Evolutionary conservation across 345 rosid species (phyloP).

Genomic region (Populus davidiana): DNA sequence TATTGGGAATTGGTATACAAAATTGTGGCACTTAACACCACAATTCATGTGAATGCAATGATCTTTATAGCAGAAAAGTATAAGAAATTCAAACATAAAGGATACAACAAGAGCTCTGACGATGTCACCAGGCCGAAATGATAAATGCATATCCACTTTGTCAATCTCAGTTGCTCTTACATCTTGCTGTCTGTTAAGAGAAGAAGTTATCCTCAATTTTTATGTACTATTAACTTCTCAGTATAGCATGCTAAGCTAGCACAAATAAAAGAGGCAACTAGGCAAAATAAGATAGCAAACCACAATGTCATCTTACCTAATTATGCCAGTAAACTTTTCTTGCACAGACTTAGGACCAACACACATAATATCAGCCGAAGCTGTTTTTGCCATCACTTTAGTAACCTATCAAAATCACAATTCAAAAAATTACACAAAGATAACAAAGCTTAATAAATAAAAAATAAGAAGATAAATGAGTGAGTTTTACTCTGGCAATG

Average conservation of each 20-base stretch:
- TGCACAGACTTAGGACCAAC: slow-evolving; percentile 71
- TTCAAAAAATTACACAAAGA: neutral
- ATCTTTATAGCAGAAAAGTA: neutral
- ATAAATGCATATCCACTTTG: slow-evolving; percentile 80
- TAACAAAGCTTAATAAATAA: neutral
- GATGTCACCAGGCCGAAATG: slow-evolving; percentile 83
- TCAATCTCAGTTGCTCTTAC: slow-evolving; percentile 92
- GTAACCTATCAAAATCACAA: slow-evolving; percentile 50
- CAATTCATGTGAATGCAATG: neutral
- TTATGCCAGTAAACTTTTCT: slow-evolving; percentile 80
- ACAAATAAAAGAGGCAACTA: neutral
- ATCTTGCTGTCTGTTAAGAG: slow-evolving; percentile 73
- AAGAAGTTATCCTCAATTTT: neutral
- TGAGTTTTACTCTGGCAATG: slow-evolving; percentile 65
- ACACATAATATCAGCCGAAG: slow-evolving; percentile 79
- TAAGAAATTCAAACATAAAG: slow-evolving; percentile 31
- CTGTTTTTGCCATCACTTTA: slow-evolving; percentile 76
- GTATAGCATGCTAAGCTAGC: neutral
- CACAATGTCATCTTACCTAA: slow-evolving; percentile 41
- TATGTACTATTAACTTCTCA: neutral
- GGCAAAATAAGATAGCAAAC: neutral
- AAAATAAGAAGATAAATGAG: neutral
- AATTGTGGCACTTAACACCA: neutral
- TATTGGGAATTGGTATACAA: neutral
- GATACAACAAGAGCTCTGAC: slow-evolving; percentile 90